These are phyloP conservation scores for Saccharomyces cerevisiae DNA, from an alignment of 805 yeast genomes.

Conservation along the genomic window DNA sequence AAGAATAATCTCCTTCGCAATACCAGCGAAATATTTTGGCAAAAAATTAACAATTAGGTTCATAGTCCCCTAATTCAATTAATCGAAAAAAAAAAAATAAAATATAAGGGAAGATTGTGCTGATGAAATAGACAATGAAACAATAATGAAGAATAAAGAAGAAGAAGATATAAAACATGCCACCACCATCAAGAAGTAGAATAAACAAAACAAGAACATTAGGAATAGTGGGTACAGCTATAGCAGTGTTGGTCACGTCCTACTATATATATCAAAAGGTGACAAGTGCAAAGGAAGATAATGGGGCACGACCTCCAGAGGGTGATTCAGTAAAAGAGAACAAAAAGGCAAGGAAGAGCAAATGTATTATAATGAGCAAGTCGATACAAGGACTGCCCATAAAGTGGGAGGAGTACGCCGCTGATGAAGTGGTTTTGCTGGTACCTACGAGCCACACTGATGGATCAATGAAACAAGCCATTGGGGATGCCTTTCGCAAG, in stretches of 20 bases:
- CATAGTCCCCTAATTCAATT: neutral
- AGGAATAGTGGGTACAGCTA: neutral
- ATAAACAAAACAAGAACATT: neutral
- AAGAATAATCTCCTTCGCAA: neutral
- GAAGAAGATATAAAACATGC: neutral
- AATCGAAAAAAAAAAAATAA: neutral
- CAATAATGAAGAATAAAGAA: neutral
- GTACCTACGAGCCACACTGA: slow-evolving; percentile 13
- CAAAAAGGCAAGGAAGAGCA: neutral
- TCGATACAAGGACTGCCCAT: slow-evolving; percentile 5
- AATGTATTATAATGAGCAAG: slow-evolving; percentile 16
- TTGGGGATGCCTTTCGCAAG: neutral
- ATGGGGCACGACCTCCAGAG: neutral
- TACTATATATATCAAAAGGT: neutral
- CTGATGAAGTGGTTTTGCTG: slow-evolving; percentile 29
- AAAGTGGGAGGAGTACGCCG: slow-evolving; percentile 16
- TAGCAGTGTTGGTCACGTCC: neutral
- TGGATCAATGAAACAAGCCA: neutral
- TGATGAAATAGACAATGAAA: neutral
- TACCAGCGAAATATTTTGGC: neutral
- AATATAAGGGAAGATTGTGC: neutral
- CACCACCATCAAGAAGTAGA: neutral
- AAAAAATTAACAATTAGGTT: neutral
- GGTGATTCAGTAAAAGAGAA: neutral
- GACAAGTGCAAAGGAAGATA: neutral